Conservation (phyloP, 2,329 filamentous ascomycete genomes). For the Neopestalotiopsis clavispora region DNA sequence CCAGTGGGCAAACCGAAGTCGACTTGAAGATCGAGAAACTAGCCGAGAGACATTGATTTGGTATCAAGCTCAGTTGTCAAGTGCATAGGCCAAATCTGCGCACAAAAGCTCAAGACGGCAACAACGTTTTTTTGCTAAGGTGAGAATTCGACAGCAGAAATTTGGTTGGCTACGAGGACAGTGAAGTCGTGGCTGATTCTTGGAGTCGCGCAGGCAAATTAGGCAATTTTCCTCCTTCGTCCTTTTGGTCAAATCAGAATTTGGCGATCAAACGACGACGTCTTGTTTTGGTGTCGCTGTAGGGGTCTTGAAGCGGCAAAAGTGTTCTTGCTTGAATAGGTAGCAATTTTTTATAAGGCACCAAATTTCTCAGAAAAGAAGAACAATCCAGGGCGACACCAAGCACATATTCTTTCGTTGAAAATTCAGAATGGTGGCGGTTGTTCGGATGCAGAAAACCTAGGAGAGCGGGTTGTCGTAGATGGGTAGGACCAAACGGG, state of each 20-base stretch:
- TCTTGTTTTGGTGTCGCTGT: background rate
- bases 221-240: background rate
- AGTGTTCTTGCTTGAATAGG: background rate
- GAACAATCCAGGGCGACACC: background rate
- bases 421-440: background rate
- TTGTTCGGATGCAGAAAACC: background rate
- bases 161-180: background rate
- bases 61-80: background rate
- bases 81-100: background rate
- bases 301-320: background rate
- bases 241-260: background rate
- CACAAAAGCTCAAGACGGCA: background rate
- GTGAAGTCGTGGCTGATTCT: background rate
- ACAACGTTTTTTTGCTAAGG: background rate
- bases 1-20: background rate
- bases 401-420: background rate
- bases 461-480: background rate
- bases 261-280: background rate
- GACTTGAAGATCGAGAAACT: background rate
- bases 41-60: background rate
- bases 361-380: background rate
- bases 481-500: constrained; percentile 9
- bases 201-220: background rate
- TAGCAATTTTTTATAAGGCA: background rate
- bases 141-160: background rate